These are phyloP conservation scores for Coprinellus aureogranulatus DNA, from an alignment of 768 basidiomycete species.

Conservation along the genomic window DNA sequence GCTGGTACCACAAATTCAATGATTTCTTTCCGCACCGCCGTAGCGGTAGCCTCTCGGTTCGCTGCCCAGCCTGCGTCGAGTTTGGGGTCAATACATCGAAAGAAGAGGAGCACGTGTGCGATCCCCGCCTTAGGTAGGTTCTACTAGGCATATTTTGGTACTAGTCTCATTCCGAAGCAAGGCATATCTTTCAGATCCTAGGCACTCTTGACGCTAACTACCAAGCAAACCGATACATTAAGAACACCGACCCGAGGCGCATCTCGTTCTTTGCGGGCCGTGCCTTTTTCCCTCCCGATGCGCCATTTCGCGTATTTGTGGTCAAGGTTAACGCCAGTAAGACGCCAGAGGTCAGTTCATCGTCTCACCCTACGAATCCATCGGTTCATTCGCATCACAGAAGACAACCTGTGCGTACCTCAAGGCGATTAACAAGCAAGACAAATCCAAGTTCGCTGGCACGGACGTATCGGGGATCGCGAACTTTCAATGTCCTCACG, in stretches of 20 bases:
- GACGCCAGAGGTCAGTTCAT: background rate
- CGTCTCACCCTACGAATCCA: no score
- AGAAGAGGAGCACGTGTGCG: background rate
- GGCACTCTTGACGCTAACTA: slow-evolving; percentile 22
- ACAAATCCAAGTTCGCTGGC: slow-evolving; percentile 26
- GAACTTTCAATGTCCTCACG: slow-evolving; percentile 24
- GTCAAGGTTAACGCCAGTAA: background rate
- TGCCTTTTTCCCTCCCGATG: slow-evolving; percentile 19
- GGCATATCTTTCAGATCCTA: slow-evolving; percentile 20
- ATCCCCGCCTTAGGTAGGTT: slow-evolving; percentile 6
- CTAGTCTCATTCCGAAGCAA: background rate
- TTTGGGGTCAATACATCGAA: slow-evolving; percentile 10
- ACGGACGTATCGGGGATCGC: slow-evolving; percentile 24
- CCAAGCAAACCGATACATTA: slow-evolving; percentile 19
- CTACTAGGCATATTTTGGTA: background rate
- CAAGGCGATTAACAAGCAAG: slow-evolving; percentile 23
- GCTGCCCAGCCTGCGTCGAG: slow-evolving; percentile 23
- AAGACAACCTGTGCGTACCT: slow-evolving; percentile 21
- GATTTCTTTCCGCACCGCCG: slow-evolving; percentile 12
- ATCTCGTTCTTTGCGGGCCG: slow-evolving; percentile 17
- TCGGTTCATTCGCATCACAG: slow-evolving; percentile 1
- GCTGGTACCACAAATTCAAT: slow-evolving; percentile 25
- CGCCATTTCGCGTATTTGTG: background rate
- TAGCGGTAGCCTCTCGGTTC: slow-evolving; percentile 12
- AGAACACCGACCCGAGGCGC: slow-evolving; percentile 20